Base-by-base conservation (phyloP, 768 basidiomycete genomes). In the Tremella yokohamensis region DNA sequence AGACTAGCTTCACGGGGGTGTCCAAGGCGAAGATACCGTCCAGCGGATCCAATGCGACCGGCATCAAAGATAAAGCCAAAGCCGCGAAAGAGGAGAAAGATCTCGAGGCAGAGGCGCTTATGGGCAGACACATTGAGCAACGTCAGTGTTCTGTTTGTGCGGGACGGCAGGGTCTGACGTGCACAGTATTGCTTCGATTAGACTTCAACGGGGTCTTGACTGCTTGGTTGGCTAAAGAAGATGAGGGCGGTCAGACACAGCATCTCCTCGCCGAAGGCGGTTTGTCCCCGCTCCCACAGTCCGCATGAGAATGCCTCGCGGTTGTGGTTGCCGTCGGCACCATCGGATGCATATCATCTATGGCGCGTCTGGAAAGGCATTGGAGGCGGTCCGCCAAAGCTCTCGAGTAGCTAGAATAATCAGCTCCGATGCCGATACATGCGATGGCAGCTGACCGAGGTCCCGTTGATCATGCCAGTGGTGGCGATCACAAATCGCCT, bases 401-500 rank as follows among this genome's bases (percentile, higher is more conserved):
- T 65, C 51, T 68, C 58, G 45, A 68, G 29, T 18, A 68, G 56
- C 66, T 68, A 42, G 11, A 51, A 26, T 37, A 22, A 9, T 48
- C 52, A 55, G 39, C 40, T 49, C 1, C 6, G 9, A 19, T 16
- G 15, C 37, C 45, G 12, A 42, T 42, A 18, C 20, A 9, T n/a
- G 7, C 2, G 12, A 52, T 2, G 29, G 12, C 16, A 7, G 60
- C 75, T 71, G 53, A 75, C 75, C 8, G 58, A 63, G 12, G 64
- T 68, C 3, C 93, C 93, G 68, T 82, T 94, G 60, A 94, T 80
- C 26, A 96, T 90, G 13, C 89, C 87, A 22, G 93, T 96, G 2
- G 93, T 94, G 19, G 88, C 89, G 56, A 98, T 86, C 68, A 97
- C 77, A 76, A 92, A 90, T 63, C 83, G 85, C 45, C 93, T 85